A percentile compares a stretch with the other conserved stretches of the same genome.
Conservation (phyloP, 495 filamentous ascomycete genomes). For the Aspergillus diversus region DNA sequence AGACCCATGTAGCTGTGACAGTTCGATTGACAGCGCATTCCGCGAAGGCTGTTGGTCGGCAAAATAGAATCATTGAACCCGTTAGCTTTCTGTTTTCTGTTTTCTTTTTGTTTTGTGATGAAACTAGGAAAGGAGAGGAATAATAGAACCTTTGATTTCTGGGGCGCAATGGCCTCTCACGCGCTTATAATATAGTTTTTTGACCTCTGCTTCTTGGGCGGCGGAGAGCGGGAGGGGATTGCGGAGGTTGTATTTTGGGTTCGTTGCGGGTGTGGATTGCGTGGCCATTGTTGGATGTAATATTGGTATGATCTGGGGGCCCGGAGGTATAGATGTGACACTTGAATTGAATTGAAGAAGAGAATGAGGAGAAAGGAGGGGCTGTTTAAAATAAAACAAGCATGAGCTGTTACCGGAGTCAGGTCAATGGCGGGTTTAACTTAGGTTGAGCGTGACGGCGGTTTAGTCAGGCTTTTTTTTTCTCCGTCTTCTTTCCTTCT, state of each 20-base stretch:
- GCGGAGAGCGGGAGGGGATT: constrained; percentile 94
- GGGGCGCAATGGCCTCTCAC: constrained; percentile 77
- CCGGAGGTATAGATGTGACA: background rate
- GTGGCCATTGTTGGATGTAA: constrained; percentile 27
- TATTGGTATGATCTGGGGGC: background rate
- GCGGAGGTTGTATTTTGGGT: constrained; percentile 50
- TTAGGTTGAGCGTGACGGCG: background rate
- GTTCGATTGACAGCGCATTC: constrained; percentile 86
- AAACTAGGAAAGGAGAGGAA: background rate
- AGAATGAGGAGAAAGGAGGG: background rate
- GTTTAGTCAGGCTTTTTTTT: constrained; percentile 10
- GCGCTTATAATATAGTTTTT: constrained; percentile 84
- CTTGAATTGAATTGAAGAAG: background rate
- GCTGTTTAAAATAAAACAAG: background rate
- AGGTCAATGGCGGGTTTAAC: background rate
- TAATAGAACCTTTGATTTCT: constrained; percentile 76
- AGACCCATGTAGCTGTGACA: constrained; percentile 81
- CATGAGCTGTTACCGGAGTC: background rate
- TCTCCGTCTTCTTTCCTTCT: background rate
- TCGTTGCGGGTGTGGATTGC: background rate
- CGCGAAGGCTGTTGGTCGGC: constrained; percentile 69
- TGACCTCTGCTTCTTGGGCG: constrained; percentile 86
- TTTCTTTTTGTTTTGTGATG: too few species aligned
- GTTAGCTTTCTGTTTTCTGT: too few species aligned
- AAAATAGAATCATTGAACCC: background rate